phyloP scores from a whole-genome alignment of 2,329 filamentous ascomycete genomes.

The Aureobasidium musti region DNA sequence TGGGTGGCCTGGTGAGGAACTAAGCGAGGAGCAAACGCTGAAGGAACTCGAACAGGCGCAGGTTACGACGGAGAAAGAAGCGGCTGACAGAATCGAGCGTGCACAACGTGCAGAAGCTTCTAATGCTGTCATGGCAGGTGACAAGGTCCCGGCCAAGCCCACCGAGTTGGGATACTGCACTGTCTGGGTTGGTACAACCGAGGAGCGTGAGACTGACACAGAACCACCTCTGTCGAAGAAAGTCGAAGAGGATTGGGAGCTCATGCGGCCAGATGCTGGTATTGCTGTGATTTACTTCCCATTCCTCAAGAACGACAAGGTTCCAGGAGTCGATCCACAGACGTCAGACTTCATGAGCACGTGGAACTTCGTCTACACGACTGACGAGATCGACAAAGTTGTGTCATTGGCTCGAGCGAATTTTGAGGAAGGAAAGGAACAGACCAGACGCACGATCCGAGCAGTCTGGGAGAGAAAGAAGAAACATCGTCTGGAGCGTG shows the following conservation, averaged over 20 bases:
- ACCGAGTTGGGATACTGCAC: slow-evolving; percentile 81
- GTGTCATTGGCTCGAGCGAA: slow-evolving; percentile 82
- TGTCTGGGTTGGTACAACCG: slow-evolving; percentile 85
- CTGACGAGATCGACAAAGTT: slow-evolving; percentile 83
- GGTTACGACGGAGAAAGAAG: slow-evolving; percentile 60
- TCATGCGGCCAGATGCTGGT: slow-evolving; percentile 76
- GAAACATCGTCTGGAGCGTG: slow-evolving; percentile 59
- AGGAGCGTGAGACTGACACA: slow-evolving; percentile 64
- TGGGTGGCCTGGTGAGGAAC: slow-evolving; percentile 77
- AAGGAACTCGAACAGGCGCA: slow-evolving; percentile 69
- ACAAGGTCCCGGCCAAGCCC: slow-evolving; percentile 39
- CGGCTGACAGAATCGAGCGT: slow-evolving; percentile 63
- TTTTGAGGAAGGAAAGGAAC: slow-evolving; percentile 77
- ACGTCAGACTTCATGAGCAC: slow-evolving; percentile 86
- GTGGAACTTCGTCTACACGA: slow-evolving; percentile 97
- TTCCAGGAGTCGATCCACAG: slow-evolving; percentile 78
- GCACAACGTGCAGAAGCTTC: slow-evolving; percentile 48
- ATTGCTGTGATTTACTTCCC: slow-evolving; percentile 91
- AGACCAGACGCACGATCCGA: slow-evolving; percentile 74
- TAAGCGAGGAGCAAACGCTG: slow-evolving; percentile 61
- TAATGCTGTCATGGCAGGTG: slow-evolving; percentile 32
- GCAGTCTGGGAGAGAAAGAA: slow-evolving; percentile 95
- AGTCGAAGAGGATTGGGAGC: slow-evolving; percentile 63
- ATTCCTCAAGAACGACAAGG: slow-evolving; percentile 77
- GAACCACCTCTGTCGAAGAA: slow-evolving; percentile 56